A percentile compares a stretch with the other conserved stretches of the same genome.
Conservation (phyloP, 495 filamentous ascomycete genomes). For the Cercophora samala region DNA sequence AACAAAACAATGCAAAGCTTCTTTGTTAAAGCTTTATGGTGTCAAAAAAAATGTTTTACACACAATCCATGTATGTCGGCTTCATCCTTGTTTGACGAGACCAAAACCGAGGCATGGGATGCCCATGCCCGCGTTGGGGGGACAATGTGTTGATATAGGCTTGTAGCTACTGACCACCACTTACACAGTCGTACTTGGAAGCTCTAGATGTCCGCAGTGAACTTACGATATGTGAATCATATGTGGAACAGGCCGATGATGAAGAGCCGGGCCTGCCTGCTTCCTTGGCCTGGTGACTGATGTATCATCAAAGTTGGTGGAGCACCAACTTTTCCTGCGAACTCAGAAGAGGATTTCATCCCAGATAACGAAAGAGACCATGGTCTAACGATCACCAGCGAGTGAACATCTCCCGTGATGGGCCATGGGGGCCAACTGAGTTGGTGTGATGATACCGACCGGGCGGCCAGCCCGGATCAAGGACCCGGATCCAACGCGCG, state of each 20-base stretch:
- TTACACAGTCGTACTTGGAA: neutral
- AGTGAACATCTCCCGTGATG: neutral
- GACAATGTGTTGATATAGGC: neutral
- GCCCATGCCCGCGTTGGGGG: neutral
- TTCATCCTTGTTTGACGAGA: neutral
- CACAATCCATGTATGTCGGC: neutral
- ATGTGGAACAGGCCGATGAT: neutral
- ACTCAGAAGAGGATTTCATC: neutral
- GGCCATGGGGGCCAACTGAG: neutral
- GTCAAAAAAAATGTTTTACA: neutral
- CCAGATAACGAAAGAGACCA: neutral
- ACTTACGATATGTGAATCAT: neutral
- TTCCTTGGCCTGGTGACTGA: neutral
- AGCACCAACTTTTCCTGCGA: neutral
- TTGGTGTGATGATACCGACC: neutral
- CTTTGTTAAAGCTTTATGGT: slow-evolving; percentile 1
- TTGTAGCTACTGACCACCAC: neutral
- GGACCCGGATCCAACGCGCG: neutral
- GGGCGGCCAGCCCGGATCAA: neutral
- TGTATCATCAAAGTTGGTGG: neutral
- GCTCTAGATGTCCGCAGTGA: neutral
- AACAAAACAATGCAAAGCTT: slow-evolving; percentile 2
- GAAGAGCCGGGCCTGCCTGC: neutral
- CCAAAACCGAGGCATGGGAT: neutral
- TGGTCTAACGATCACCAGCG: neutral